phyloP scores from a whole-genome alignment of 163 green algal species.

The Volvox carteri region DNA sequence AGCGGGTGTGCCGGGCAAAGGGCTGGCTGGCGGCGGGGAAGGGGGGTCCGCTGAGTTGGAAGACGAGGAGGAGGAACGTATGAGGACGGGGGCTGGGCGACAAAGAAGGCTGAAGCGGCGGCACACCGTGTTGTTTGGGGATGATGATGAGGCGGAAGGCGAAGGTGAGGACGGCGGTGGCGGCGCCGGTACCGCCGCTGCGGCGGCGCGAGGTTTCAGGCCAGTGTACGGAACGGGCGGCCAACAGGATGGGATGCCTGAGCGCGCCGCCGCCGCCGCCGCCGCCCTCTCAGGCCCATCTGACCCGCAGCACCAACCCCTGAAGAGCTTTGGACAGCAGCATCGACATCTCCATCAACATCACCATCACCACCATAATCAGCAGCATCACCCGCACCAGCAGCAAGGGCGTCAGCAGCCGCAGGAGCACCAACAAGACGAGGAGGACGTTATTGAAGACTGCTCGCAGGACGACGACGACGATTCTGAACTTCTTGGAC shows the following conservation, averaged over 20 bases:
- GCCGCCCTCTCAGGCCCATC: too few relatives aligned
- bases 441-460: conserved; percentile 43
- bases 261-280: too few relatives aligned
- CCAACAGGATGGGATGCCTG: too few relatives aligned
- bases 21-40: neutral
- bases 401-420: neutral
- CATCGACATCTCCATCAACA: too few relatives aligned
- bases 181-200: neutral
- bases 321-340: too few relatives aligned
- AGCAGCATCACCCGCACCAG: neutral
- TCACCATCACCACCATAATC: too few relatives aligned
- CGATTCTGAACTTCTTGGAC: neutral
- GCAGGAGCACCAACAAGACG: neutral
- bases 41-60: neutral
- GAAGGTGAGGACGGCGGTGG: neutral
- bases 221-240: too few relatives aligned
- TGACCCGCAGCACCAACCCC: too few relatives aligned
- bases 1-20: too few relatives aligned
- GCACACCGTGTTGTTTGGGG: neutral
- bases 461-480: conserved; percentile 22
- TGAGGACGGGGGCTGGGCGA: neutral
- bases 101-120: conserved; percentile 10
- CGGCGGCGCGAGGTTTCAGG: too few relatives aligned
- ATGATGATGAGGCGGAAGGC: neutral
- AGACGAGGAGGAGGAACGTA: neutral